These are phyloP conservation scores for Beta corolliflora DNA, from an alignment of 179 eudicot species.

Conservation along the genomic window DNA sequence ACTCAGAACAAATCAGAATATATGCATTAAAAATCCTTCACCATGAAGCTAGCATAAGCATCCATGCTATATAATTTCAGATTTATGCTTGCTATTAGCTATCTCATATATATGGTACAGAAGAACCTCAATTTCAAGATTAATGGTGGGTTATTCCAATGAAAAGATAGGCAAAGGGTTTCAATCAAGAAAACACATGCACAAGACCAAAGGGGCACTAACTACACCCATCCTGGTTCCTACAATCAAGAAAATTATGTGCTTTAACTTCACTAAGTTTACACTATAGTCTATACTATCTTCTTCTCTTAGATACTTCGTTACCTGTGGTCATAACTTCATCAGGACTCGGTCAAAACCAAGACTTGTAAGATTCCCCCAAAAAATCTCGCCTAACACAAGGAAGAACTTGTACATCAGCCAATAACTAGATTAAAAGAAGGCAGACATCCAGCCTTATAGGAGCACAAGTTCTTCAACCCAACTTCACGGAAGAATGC, in stretches of 20 bases:
- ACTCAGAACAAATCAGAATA: too few relatives aligned
- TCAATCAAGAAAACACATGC: background rate
- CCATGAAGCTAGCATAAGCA: background rate
- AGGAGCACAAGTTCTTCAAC: background rate
- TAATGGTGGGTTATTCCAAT: background rate
- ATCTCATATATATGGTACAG: too few relatives aligned
- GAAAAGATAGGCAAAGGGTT: background rate
- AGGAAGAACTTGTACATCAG: background rate
- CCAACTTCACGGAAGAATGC: background rate
- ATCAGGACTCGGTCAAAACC: background rate
- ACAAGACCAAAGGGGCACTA: background rate
- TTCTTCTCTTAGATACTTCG: background rate
- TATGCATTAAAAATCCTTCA: background rate
- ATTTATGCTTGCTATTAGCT: too few relatives aligned
- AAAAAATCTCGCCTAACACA: background rate
- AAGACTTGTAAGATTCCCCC: background rate
- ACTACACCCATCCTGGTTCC: background rate
- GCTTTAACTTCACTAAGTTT: too few relatives aligned
- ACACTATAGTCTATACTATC: background rate
- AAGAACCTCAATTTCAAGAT: too few relatives aligned
- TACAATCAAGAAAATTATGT: background rate
- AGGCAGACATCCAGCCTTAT: background rate
- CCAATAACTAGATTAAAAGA: background rate
- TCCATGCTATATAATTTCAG: too few relatives aligned
- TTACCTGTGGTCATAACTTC: too few relatives aligned